Percentiles rank a stretch among this genome's conserved stretches.
Evolutionary conservation across 73 alveolate genomes (phyloP).

Genomic region (Paramecium tetraurelia): DNA sequence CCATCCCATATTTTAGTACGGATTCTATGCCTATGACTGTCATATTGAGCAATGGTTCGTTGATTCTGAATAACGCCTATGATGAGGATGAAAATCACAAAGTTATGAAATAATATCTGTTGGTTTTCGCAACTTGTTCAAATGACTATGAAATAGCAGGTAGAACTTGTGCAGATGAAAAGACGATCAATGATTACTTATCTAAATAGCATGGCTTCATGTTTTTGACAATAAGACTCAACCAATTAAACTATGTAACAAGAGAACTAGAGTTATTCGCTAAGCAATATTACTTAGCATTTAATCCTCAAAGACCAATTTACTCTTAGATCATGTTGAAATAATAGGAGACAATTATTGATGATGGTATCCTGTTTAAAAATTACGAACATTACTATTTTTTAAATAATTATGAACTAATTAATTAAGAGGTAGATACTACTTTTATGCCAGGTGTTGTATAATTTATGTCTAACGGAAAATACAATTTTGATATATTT

Average conservation of each 20-base stretch:
- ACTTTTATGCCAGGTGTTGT: not conserved
- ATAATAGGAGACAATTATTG: not conserved
- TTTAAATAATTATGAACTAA: not conserved
- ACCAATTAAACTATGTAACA: not conserved
- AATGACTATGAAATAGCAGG: not conserved
- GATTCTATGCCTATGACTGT: not conserved
- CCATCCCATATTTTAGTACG: not conserved
- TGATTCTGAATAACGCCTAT: not conserved
- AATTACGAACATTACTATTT: not conserved
- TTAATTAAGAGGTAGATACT: not conserved
- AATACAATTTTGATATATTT: not conserved
- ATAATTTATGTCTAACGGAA: not conserved
- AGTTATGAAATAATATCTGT: not conserved
- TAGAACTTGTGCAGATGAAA: not conserved
- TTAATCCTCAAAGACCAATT: not conserved
- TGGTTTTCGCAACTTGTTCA: not conserved
- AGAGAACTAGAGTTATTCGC: not conserved
- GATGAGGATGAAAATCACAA: not conserved
- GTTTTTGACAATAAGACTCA: not conserved
- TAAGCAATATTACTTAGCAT: not conserved
- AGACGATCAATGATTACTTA: not conserved
- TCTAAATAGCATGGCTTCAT: not conserved
- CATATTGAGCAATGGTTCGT: not conserved
- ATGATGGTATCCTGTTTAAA: not conserved
- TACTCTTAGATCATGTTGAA: not conserved